Base-by-base conservation (phyloP, 768 basidiomycete genomes). In the Rhodosporidiobolus odoratus region DNA sequence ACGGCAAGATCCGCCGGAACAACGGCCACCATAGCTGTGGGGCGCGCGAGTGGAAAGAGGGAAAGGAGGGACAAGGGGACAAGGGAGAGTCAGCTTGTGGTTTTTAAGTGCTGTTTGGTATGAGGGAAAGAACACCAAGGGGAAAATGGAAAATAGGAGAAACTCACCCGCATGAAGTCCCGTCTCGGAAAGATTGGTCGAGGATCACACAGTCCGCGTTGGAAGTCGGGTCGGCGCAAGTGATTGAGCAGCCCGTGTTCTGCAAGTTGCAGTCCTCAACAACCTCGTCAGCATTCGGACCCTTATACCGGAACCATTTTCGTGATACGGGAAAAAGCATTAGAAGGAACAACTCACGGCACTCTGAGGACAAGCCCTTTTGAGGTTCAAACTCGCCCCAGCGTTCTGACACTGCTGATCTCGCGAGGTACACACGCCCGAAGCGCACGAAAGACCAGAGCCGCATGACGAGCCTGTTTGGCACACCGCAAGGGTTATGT, bases 141-240 rank as follows among this genome's bases (percentile, higher is more conserved):
- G 43, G 13, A 13, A 45, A 45, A 23, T 12, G 43, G 23, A 45
- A 12, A 45, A 45, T 12, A 45, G 23, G 23, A 45, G 80, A 78
- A 91, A 93, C 30, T 79, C 83, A 38, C 88, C 89, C 90, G 79
- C 91, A 94, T 21, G 89, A 86, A n/a, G 90, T 91, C 32, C 91
- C 91, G 77, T 91, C 88, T 60, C 91, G 82, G 58, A 92, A 85
- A 53, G 84, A 79, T 6, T 89, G 84, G 65, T 88, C 86, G 58
- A 93, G 81, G 48, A 87, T 80, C 30, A 91, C 79, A 78, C 92
- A 94, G 73, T 84, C 83, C 69, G 85, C 84, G 21, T 84, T 62
- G 21, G 79, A 78, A 23, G 71, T 83, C 8, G 91, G 91, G 80
- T 89, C 87, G 77, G 87, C 84, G 78, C 91, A 95, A 6, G 88